Conservation (phyloP, 768 basidiomycete species). For the Mycena leptocephala region DNA sequence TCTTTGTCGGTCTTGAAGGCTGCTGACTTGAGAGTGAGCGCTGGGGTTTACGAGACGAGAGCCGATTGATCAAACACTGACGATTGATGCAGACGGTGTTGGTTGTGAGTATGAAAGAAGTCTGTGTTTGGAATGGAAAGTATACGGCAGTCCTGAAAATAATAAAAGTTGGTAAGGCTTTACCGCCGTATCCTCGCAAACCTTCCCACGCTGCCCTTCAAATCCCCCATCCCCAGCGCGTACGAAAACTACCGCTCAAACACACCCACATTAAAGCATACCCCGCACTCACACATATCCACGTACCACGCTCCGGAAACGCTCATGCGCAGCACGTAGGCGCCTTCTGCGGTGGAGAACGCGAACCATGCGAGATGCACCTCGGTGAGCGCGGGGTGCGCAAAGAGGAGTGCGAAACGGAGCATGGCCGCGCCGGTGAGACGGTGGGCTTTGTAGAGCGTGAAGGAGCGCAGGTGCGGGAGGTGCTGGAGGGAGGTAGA, state of each 20-base stretch:
- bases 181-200: conserved; percentile 12
- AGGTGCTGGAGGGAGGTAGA: background rate
- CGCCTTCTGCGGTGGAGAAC: background rate
- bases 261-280: conserved; percentile 3
- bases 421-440: conserved; percentile 8
- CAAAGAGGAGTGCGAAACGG: background rate
- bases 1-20: too few relatives aligned
- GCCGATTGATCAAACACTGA: too few relatives aligned
- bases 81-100: too few relatives aligned
- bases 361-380: conserved; percentile 13
- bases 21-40: too few relatives aligned
- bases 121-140: too few relatives aligned
- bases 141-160: too few relatives aligned
- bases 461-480: conserved; percentile 24
- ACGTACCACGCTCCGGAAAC: background rate
- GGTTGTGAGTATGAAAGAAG: too few relatives aligned
- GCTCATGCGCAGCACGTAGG: background rate
- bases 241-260: conserved; percentile 23
- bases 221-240: background rate
- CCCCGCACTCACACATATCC: conserved; percentile 23
- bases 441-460: conserved; percentile 13
- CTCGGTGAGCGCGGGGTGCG: background rate
- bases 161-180: too few relatives aligned
- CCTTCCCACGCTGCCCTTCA: background rate
- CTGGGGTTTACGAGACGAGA: too few relatives aligned